These are phyloP conservation scores for Aspergillus sp. DNA, from an alignment of 2,329 filamentous ascomycete genomes.

Conservation along the genomic window DNA sequence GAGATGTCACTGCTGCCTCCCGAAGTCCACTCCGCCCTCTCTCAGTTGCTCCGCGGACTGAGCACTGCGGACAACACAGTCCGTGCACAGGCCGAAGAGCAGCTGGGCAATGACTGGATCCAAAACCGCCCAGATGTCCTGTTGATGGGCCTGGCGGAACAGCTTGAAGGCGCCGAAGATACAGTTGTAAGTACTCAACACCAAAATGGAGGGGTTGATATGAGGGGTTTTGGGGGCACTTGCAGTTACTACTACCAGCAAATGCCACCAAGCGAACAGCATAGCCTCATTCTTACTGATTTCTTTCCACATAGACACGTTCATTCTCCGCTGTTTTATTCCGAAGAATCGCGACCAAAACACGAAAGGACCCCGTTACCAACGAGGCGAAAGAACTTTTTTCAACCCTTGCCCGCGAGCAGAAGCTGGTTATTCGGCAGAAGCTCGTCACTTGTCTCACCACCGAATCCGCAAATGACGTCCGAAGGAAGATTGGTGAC, in stretches of 20 bases:
- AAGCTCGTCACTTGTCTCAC: conserved; percentile 79
- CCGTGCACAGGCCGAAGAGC: conserved; percentile 83
- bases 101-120: conserved; percentile 89
- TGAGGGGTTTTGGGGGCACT: not conserved
- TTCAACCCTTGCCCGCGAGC: conserved; percentile 70
- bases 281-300: conserved; percentile 6
- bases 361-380: conserved; percentile 68
- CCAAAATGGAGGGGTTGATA: not conserved
- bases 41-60: conserved; percentile 81
- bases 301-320: conserved; percentile 63
- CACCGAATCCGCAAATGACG: conserved; percentile 68
- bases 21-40: conserved; percentile 80
- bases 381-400: conserved; percentile 81
- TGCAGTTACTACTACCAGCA: not conserved
- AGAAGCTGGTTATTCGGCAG: conserved; percentile 75
- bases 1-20: conserved; percentile 82
- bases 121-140: conserved; percentile 77
- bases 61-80: conserved; percentile 85
- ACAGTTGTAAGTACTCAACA: conserved; percentile 58
- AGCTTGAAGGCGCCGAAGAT: conserved; percentile 77
- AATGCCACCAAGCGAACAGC: not conserved
- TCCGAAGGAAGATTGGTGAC: conserved; percentile 94
- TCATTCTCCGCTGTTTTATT: conserved; percentile 94
- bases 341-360: conserved; percentile 86
- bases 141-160: conserved; percentile 91